Evolutionary conservation across 2,329 filamentous ascomycete genomes (phyloP).

Genomic region (Penicillium sp.): DNA sequence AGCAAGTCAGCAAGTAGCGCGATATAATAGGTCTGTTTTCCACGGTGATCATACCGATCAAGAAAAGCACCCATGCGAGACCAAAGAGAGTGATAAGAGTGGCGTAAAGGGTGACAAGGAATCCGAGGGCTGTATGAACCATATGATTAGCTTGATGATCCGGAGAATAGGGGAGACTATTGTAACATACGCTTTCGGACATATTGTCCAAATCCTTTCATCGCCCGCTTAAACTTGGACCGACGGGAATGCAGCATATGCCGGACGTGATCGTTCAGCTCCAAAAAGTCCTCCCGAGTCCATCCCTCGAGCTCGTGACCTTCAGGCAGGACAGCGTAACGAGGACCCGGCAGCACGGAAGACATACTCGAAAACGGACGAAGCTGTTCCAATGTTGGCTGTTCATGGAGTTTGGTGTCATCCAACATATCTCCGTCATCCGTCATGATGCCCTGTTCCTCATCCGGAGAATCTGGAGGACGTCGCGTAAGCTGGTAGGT

Average conservation of each 20-base stretch:
- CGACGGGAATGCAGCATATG: constrained; percentile 81
- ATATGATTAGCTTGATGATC: background rate
- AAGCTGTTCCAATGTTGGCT: constrained; percentile 23
- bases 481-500: constrained; percentile 66
- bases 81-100: constrained; percentile 78
- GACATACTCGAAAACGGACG: constrained; percentile 56
- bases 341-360: constrained; percentile 62
- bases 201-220: constrained; percentile 78
- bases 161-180: background rate
- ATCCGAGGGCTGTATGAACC: constrained; percentile 58
- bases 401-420: constrained; percentile 23
- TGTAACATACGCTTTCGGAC: constrained; percentile 57
- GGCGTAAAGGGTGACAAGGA: constrained; percentile 78
- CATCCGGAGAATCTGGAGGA: constrained; percentile 29
- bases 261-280: constrained; percentile 78
- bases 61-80: constrained; percentile 81
- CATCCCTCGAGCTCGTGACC: constrained; percentile 68
- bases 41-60: constrained; percentile 58
- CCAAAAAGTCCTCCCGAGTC: constrained; percentile 66
- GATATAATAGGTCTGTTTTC: background rate
- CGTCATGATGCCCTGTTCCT: constrained; percentile 25
- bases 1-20: constrained; percentile 1
- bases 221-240: constrained; percentile 69
- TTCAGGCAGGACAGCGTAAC: constrained; percentile 74
- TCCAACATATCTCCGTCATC: constrained; percentile 25